Evolutionary conservation across 371 early-diverging fungal genomes (phyloP).

Genomic region (Choanephora cucurbitarum): DNA sequence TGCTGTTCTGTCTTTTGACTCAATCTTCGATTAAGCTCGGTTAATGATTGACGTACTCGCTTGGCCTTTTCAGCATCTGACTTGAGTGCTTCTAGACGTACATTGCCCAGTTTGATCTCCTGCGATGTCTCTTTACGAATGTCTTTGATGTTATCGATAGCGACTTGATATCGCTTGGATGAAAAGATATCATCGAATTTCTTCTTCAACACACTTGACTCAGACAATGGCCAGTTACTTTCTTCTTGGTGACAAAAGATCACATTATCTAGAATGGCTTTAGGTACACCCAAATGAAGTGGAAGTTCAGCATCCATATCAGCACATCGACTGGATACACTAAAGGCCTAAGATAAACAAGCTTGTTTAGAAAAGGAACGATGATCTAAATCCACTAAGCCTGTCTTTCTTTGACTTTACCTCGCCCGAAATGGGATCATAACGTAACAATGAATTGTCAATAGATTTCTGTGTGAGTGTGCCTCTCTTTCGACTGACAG

Average conservation of each 20-base stretch:
- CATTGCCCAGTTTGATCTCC: slow-evolving; percentile 69
- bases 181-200: slow-evolving; percentile 99
- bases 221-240: slow-evolving; percentile 96
- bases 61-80: slow-evolving; percentile 76
- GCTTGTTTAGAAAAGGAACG: no score
- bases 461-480: slow-evolving; percentile 79
- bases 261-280: slow-evolving; percentile 97
- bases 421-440: slow-evolving; percentile 64
- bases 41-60: slow-evolving; percentile 45
- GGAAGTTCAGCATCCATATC: slow-evolving; percentile 91
- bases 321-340: slow-evolving; percentile 80
- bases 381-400: neutral
- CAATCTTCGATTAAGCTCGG: slow-evolving; percentile 35
- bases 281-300: slow-evolving; percentile 85
- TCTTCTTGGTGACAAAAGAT: slow-evolving; percentile 99
- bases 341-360: slow-evolving; percentile 49
- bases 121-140: slow-evolving; percentile 72
- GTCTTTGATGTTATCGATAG: slow-evolving; percentile 81
- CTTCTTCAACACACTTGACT: slow-evolving; percentile 92
- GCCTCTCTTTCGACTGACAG: slow-evolving; percentile 72
- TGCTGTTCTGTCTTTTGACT: slow-evolving; percentile 18
- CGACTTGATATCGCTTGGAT: slow-evolving; percentile 92
- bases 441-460: slow-evolving; percentile 74
- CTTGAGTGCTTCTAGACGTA: slow-evolving; percentile 68
- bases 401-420: slow-evolving; percentile 26